Conservation (phyloP, 75 land plant genomes). For the Selaginella tamariscina region DNA sequence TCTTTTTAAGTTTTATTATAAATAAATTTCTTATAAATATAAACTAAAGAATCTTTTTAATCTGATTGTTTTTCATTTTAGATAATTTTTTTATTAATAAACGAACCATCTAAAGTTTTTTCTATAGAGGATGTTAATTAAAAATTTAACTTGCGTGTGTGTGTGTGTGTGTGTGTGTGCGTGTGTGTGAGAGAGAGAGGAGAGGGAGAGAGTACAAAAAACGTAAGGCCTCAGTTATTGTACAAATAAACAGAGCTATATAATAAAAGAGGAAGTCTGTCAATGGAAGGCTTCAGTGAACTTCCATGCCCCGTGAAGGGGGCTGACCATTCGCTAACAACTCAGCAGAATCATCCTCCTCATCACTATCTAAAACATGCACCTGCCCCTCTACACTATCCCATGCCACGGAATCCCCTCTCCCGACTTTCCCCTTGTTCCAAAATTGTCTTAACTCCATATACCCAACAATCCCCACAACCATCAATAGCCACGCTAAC, state of each 20-base stretch:
- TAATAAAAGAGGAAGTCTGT: neutral
- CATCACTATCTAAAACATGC: conserved; percentile 18
- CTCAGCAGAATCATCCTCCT: conserved; percentile 69
- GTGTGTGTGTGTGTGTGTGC: too few species aligned
- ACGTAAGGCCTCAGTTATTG: too few species aligned
- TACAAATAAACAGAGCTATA: neutral
- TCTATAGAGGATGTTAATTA: too few species aligned
- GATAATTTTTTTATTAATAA: too few species aligned
- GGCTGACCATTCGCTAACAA: conserved; percentile 34
- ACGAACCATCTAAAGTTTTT: too few species aligned
- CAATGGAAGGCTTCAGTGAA: conserved; percentile 47
- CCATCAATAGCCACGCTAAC: conserved; percentile 54
- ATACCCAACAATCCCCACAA: conserved; percentile 35
- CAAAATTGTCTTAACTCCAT: conserved; percentile 48
- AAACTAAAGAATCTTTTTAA: too few species aligned
- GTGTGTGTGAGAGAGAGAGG: too few species aligned
- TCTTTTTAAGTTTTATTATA: too few species aligned
- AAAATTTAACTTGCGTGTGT: too few species aligned
- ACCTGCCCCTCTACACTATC: conserved; percentile 47
- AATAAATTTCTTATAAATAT: too few species aligned
- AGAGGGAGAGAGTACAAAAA: too few species aligned
- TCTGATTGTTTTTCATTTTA: too few species aligned
- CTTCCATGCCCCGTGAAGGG: conserved; percentile 42
- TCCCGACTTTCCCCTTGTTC: conserved; percentile 20
- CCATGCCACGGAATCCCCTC: conserved; percentile 17